Conservation (phyloP, 1,139 yeast genomes). For the Citeromyces siamensis region DNA sequence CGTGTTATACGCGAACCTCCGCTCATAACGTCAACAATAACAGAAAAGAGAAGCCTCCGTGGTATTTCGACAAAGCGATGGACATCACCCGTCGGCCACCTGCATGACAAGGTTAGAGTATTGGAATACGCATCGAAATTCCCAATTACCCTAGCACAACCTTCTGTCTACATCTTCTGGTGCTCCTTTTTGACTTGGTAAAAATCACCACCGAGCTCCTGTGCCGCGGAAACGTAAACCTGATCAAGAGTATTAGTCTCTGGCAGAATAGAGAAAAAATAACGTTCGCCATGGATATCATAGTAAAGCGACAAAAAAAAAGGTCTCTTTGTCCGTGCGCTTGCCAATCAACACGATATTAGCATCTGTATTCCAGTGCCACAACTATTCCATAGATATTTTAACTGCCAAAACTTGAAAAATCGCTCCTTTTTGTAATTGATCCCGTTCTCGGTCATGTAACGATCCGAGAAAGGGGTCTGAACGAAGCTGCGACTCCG, state of each 20-base stretch:
- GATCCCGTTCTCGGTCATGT: slow-evolving; percentile 74
- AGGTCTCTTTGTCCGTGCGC: slow-evolving; percentile 33
- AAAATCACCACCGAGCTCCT: slow-evolving; percentile 42
- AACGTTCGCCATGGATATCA: slow-evolving; percentile 46
- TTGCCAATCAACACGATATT: slow-evolving; percentile 46
- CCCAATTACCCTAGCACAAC: slow-evolving; percentile 34
- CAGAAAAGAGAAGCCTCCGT: slow-evolving; percentile 40
- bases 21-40: slow-evolving; percentile 29
- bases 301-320: slow-evolving; percentile 43
- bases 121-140: slow-evolving; percentile 41
- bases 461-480: slow-evolving; percentile 21
- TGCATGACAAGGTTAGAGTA: slow-evolving; percentile 11
- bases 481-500: slow-evolving; percentile 34
- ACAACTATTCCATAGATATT: slow-evolving; percentile 19
- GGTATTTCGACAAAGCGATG: slow-evolving; percentile 47
- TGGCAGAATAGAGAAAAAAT: slow-evolving; percentile 46
- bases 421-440: slow-evolving; percentile 45
- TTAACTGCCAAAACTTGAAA: slow-evolving; percentile 44
- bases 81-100: slow-evolving; percentile 13
- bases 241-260: neutral
- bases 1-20: slow-evolving; percentile 15
- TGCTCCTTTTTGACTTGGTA: slow-evolving; percentile 54
- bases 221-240: slow-evolving; percentile 60
- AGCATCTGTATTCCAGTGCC: slow-evolving; percentile 42
- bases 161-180: slow-evolving; percentile 21